Evolutionary conservation across 2,329 filamentous ascomycete genomes (phyloP), one percentile per base, ranked within the genome.

Genomic region (Elsinoe ampelina): DNA sequence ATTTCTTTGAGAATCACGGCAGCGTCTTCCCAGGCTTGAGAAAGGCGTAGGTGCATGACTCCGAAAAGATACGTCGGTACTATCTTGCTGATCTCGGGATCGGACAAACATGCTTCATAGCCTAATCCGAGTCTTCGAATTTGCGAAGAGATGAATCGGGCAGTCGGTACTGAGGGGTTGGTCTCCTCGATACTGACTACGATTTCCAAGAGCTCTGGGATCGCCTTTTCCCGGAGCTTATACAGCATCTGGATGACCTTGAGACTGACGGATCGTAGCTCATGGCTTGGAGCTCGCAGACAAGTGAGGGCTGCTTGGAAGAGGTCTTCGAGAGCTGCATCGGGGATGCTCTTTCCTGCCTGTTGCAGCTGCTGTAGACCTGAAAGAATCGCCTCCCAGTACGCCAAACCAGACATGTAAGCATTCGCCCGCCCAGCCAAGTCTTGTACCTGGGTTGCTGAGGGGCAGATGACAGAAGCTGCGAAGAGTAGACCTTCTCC

Each of bases 11-110:
- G 73, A 0, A 87, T 83, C 56, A 83, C 80, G 52, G 86, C 82
- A 0, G 88, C 81, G 64, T 95, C 89, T 59, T 95, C 88, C 88
- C 92, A 96, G 5, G 95, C 77, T 35, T 89, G 89, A 0, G 90
- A 81, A 61, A 96, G 77, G 63, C 86, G 88, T 50, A 95, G 83
- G 0, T 91, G 93, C 59, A 97, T 78, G 71, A 96, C 80, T 50
- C 93, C 93, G 64, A 96, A 95, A 64, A 89, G 84, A 65, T 91
- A 97, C 0, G 82, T 79, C 0, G 91, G 87, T 30, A 97, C 79
- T 5, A 89, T 82, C 63, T 80, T 78, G 58, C 80, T 77, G 61
- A 95, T 73, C 81, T 85, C 87, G 1, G 80, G 80, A 36, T 80
- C 77, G 1, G 80, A 73, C 39, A 76, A 73, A 8, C 85, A 67